Evolutionary conservation across 768 basidiomycete genomes (phyloP), one percentile per base, ranked within the genome.

Genomic region (Phanerodontia chrysosporium): DNA sequence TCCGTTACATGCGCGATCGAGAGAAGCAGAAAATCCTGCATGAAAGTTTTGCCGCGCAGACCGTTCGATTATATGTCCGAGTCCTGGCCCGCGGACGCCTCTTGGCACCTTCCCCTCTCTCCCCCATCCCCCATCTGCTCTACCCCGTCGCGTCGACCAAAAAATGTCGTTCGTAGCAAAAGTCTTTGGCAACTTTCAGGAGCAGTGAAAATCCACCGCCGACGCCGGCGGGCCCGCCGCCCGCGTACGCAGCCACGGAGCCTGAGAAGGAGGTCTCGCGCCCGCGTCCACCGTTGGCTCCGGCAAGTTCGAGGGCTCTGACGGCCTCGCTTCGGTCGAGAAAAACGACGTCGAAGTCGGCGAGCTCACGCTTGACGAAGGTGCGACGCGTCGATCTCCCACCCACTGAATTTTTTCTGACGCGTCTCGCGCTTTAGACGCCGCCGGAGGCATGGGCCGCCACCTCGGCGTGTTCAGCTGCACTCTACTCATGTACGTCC

Each of bases 401-500:
- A 16, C 35, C 49, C 44, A 21, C 35, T 24, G 3, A 10, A 21
- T 58, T 51, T 24, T 42, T 14, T 48, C 46, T 48, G 29, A 21
- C 16, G n/a, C 25, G 28, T 4, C 5, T 39, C 2, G 2, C 18
- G 14, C 44, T 51, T 24, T 54, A 81, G 82, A 77, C 59, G 69
- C 76, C 2, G 78, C 80, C 10, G 83, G 82, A 28, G 83, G 83
- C 9, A 78, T 84, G 67, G 81, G 83, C 2, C 76, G 82, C 42
- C 81, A 84, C 64, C 70, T 83, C 0, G 82, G 83, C 4, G 75
- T 83, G 0, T 79, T 80, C 57, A 81, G 78, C 45, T 84, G 82
- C 61, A 84, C 83, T 0, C 75, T 84, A 63, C 72, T 83, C 14
- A 83, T 83, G 78, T 77, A 62, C 14, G 75, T 65, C 79, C 39